Evolutionary conservation across 164 flowering plant genomes (phyloP).

Genomic region (Platanus orientalis): DNA sequence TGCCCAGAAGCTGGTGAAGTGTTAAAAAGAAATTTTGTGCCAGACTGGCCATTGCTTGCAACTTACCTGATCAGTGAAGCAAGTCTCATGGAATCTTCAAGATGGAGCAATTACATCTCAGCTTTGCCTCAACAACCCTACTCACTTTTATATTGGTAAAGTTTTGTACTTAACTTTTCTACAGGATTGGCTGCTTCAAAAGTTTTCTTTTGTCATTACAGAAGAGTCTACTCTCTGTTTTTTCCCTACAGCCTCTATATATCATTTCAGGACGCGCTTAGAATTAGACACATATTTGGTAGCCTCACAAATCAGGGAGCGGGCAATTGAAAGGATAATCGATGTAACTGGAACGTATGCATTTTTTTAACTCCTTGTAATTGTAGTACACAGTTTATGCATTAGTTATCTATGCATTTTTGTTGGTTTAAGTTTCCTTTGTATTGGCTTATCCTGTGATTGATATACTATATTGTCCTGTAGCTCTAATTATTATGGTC

Average conservation of each 20-base stretch:
- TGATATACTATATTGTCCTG: neutral
- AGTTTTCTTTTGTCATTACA: slow-evolving; percentile 7
- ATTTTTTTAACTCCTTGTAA: slow-evolving; percentile 6
- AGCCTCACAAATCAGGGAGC: slow-evolving; percentile 83
- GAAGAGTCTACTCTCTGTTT: slow-evolving; percentile 47
- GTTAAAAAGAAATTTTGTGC: slow-evolving; percentile 60
- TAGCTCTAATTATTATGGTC: slow-evolving; percentile 2
- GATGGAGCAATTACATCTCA: slow-evolving; percentile 86
- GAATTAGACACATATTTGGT: slow-evolving; percentile 85
- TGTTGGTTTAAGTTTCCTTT: neutral
- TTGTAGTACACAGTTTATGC: neutral
- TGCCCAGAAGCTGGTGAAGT: slow-evolving; percentile 75
- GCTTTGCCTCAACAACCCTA: slow-evolving; percentile 95
- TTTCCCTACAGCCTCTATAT: slow-evolving; percentile 55
- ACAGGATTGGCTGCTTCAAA: neutral
- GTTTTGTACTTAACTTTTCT: slow-evolving; percentile 1
- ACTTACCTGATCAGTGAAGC: slow-evolving; percentile 95
- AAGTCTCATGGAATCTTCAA: slow-evolving; percentile 56
- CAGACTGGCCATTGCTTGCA: slow-evolving; percentile 96
- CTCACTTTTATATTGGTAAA: slow-evolving; percentile 87
- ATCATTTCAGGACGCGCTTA: slow-evolving; percentile 79
- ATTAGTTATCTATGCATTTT: neutral
- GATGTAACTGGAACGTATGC: slow-evolving; percentile 92
- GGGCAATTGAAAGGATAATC: slow-evolving; percentile 86
- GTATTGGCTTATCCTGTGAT: neutral